Conservation (phyloP, 768 basidiomycete genomes). For the Phanerodontia chrysosporium region DNA sequence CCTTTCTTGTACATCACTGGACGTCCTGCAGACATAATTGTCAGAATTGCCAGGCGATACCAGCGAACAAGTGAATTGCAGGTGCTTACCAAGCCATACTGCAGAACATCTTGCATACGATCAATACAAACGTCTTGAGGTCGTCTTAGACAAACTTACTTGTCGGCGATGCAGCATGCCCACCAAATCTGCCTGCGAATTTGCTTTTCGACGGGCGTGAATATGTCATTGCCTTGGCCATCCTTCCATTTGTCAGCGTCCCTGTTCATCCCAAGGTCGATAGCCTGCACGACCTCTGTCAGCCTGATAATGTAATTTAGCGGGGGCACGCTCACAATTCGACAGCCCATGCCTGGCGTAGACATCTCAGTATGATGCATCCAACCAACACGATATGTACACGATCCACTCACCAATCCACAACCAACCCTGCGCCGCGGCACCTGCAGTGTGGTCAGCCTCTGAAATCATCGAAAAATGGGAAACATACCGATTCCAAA, state of each 20-base stretch:
- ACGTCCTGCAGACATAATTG: conserved; percentile 39
- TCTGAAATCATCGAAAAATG: neutral
- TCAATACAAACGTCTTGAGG: conserved; percentile 2
- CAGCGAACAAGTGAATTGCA: too few species aligned
- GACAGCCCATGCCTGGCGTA: conserved; percentile 51
- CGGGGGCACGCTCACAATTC: conserved; percentile 51
- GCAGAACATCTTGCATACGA: conserved; percentile 51
- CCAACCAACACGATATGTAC: too few species aligned
- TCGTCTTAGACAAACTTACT: conserved; percentile 38
- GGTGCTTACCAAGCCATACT: conserved; percentile 60
- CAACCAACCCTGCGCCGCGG: conserved; percentile 85
- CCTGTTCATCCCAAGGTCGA: conserved; percentile 78
- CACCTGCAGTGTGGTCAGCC: conserved; percentile 26
- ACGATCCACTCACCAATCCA: conserved; percentile 62
- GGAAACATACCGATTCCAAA: conserved; percentile 66
- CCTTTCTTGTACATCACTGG: conserved; percentile 62
- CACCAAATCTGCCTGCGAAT: conserved; percentile 78
- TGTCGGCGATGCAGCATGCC: conserved; percentile 66
- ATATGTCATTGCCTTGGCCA: conserved; percentile 51
- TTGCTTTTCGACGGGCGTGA: conserved; percentile 61
- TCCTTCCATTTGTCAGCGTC: conserved; percentile 71
- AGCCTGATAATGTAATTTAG: neutral
- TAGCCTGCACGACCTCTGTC: conserved; percentile 37
- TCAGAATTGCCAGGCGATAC: too few species aligned
- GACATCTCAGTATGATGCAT: too few species aligned